These are phyloP conservation scores for Piper longum DNA, from an alignment of 164 flowering plant genomes.

Conservation along the genomic window DNA sequence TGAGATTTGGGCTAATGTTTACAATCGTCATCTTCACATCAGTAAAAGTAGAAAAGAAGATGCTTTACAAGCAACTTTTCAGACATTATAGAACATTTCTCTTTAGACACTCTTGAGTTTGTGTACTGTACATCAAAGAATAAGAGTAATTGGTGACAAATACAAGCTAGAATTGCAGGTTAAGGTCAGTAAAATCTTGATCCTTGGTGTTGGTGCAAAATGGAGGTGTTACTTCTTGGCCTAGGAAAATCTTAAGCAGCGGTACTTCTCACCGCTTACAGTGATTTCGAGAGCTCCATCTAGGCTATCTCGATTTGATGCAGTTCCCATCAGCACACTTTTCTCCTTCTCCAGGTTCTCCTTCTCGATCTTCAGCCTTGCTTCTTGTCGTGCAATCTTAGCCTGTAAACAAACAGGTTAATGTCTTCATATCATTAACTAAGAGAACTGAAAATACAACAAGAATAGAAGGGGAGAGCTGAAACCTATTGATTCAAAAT, in stretches of 20 bases:
- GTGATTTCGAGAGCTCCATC: constrained; percentile 99
- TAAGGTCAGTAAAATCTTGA: too few species aligned
- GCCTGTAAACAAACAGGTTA: constrained; percentile 33
- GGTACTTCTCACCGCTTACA: constrained; percentile 91
- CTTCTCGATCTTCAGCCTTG: constrained; percentile 87
- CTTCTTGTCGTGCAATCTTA: constrained; percentile 90
- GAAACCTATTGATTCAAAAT: background rate
- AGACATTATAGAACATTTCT: too few species aligned
- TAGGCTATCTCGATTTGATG: constrained; percentile 89
- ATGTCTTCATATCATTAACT: too few species aligned
- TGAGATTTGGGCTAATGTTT: background rate
- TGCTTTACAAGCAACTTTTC: too few species aligned
- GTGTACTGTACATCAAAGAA: too few species aligned
- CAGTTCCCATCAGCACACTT: constrained; percentile 98
- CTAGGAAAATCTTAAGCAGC: constrained; percentile 94
- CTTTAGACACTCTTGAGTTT: too few species aligned
- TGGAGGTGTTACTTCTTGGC: constrained; percentile 67
- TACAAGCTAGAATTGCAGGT: too few species aligned
- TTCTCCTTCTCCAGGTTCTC: constrained; percentile 99
- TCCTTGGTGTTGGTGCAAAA: background rate
- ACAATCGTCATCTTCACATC: background rate
- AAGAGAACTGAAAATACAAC: background rate
- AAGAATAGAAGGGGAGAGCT: background rate
- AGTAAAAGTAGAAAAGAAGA: background rate
- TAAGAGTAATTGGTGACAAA: too few species aligned